phyloP scores from a whole-genome alignment of 2,329 filamentous ascomycete genomes.

The Periconia digitata region DNA sequence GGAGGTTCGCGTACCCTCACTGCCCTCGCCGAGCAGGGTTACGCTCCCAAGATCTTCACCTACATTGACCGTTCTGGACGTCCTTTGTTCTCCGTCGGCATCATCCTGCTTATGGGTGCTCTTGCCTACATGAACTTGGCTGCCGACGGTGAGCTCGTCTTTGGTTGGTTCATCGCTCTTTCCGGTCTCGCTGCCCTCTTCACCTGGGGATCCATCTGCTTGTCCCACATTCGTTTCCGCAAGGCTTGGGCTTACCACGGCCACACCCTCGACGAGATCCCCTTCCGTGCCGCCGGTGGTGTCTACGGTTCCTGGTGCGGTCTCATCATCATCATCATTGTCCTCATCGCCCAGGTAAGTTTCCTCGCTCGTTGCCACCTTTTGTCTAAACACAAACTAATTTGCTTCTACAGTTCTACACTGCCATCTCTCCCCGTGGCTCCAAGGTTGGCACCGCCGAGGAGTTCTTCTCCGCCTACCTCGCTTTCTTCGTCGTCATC shows the following conservation, averaged over 20 bases:
- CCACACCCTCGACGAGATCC: constrained; percentile 48
- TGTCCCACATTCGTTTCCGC: constrained; percentile 90
- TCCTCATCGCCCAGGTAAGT: constrained; percentile 43
- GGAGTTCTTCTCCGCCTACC: constrained; percentile 51
- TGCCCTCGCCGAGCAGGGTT: constrained; percentile 56
- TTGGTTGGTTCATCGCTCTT: constrained; percentile 74
- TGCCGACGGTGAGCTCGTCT: constrained; percentile 55
- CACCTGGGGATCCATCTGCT: constrained; percentile 81
- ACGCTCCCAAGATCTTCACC: constrained; percentile 74
- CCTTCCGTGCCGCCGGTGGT: constrained; percentile 46
- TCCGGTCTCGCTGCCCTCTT: constrained; percentile 74
- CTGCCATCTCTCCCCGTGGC: constrained; percentile 35
- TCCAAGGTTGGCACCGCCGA: constrained; percentile 36
- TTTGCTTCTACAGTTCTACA: constrained; percentile 42
- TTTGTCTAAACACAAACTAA: constrained; percentile 8
- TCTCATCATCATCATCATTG: constrained; percentile 42
- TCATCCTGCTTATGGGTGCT: constrained; percentile 69
- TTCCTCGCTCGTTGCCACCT: too few relatives aligned
- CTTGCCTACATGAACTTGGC: constrained; percentile 67
- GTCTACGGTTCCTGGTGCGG: constrained; percentile 46
- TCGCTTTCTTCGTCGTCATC: constrained; percentile 50
- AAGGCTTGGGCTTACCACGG: constrained; percentile 45
- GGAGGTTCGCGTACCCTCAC: constrained; percentile 60
- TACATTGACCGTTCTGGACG: constrained; percentile 85
- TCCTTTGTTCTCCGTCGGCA: constrained; percentile 70